Percentiles rank a stretch among this genome's conserved stretches.
phyloP scores from a whole-genome alignment of 1,284 basidiomycete genomes.

The Cystobasidium sp. region DNA sequence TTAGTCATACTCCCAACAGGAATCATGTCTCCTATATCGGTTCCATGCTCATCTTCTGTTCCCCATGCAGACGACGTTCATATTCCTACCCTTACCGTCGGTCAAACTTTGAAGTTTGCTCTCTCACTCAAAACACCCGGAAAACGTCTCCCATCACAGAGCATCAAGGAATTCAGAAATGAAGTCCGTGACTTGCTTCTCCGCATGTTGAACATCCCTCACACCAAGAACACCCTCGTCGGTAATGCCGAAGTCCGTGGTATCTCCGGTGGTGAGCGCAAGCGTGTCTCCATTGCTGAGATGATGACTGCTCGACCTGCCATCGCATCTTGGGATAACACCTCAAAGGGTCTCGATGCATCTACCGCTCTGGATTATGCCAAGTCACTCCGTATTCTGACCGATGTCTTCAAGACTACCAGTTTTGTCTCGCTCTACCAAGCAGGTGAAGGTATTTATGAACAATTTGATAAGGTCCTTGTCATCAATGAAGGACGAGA shows the following conservation, averaged over 20 bases:
- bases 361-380: slow-evolving; percentile 65
- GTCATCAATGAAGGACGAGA: slow-evolving; percentile 82
- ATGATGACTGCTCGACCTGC: slow-evolving; percentile 61
- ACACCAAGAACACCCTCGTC: slow-evolving; percentile 66
- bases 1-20: slow-evolving; percentile 44
- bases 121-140: slow-evolving; percentile 63
- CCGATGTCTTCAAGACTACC: slow-evolving; percentile 61
- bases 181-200: slow-evolving; percentile 63
- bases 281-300: slow-evolving; percentile 68
- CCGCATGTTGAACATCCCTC: slow-evolving; percentile 66
- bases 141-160: slow-evolving; percentile 62
- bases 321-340: slow-evolving; percentile 64
- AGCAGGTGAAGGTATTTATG: slow-evolving; percentile 68
- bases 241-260: slow-evolving; percentile 64
- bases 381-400: slow-evolving; percentile 63
- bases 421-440: slow-evolving; percentile 62
- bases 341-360: slow-evolving; percentile 75
- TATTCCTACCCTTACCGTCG: slow-evolving; percentile 66
- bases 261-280: slow-evolving; percentile 63
- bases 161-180: slow-evolving; percentile 61
- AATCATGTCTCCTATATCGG: slow-evolving; percentile 35
- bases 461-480: slow-evolving; percentile 73
- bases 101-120: slow-evolving; percentile 64
- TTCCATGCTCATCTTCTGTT: slow-evolving; percentile 44
- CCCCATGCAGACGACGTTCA: slow-evolving; percentile 62